Evolutionary conservation across 257 asterid genomes (phyloP).

Genomic region (Gentiana straminea): DNA sequence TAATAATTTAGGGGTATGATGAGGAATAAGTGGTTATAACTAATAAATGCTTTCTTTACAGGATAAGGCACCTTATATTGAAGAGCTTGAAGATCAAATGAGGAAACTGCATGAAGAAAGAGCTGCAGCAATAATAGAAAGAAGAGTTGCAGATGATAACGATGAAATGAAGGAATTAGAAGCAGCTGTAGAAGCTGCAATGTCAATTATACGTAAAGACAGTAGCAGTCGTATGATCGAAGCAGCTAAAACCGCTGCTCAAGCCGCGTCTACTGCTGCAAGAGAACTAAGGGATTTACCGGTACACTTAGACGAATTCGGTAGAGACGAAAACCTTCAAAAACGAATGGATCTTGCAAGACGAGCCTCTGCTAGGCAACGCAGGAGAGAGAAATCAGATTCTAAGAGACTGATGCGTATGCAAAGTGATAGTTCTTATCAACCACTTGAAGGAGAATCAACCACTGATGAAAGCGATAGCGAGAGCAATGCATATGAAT

Average conservation of each 20-base stretch:
- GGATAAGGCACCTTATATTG: conserved; percentile 91
- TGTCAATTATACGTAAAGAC: conserved; percentile 47
- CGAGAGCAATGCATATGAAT: conserved; percentile 69
- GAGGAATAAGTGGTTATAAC: no score
- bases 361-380: conserved; percentile 59
- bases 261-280: conserved; percentile 45
- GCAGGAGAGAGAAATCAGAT: conserved; percentile 60
- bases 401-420: conserved; percentile 48
- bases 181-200: conserved; percentile 63
- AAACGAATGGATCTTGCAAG: conserved; percentile 68
- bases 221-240: conserved; percentile 43
- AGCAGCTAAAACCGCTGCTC: conserved; percentile 61
- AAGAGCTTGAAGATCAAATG: conserved; percentile 91
- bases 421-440: conserved; percentile 36
- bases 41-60: conserved; percentile 19
- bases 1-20: no score
- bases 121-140: conserved; percentile 62
- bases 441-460: conserved; percentile 81
- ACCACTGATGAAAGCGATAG: conserved; percentile 98
- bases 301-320: conserved; percentile 74
- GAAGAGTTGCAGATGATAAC: conserved; percentile 69
- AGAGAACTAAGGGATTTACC: conserved; percentile 53
- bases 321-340: conserved; percentile 73
- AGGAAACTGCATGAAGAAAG: conserved; percentile 83
- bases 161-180: conserved; percentile 82